Conservation (phyloP, 2,329 filamentous ascomycete genomes). For the Cryphonectria japonica region DNA sequence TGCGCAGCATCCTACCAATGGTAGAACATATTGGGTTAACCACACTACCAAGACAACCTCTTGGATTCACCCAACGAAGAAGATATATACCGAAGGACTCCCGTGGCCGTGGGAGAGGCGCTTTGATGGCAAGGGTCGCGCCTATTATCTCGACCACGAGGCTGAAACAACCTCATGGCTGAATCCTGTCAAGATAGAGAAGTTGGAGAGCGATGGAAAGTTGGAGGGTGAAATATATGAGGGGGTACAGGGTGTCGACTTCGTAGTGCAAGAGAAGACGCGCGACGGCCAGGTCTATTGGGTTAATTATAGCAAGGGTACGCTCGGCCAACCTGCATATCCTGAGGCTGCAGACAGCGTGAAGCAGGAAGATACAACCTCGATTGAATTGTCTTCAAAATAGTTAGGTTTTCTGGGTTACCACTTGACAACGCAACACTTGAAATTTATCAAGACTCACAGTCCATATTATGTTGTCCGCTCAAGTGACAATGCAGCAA, state of each 20-base stretch:
- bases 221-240: slow-evolving; percentile 15
- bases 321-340: not conserved
- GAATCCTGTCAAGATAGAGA: slow-evolving; percentile 35
- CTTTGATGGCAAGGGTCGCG: not conserved
- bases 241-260: not conserved
- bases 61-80: not conserved
- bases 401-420: too few species aligned
- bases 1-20: not conserved
- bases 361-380: not conserved
- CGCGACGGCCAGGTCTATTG: not conserved
- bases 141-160: not conserved
- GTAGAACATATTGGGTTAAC: not conserved
- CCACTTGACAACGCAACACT: too few species aligned
- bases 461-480: too few species aligned
- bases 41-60: slow-evolving; percentile 1
- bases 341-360: not conserved
- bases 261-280: not conserved
- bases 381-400: not conserved
- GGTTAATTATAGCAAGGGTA: slow-evolving; percentile 1
- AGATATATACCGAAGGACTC: not conserved
- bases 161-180: not conserved
- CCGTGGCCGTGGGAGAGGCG: slow-evolving; percentile 6
- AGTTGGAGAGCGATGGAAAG: slow-evolving; percentile 35
- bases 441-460: too few species aligned
- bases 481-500: too few species aligned